These are phyloP conservation scores for Jacaranda mimosifolia DNA, from an alignment of 257 asterid species.

Conservation along the genomic window DNA sequence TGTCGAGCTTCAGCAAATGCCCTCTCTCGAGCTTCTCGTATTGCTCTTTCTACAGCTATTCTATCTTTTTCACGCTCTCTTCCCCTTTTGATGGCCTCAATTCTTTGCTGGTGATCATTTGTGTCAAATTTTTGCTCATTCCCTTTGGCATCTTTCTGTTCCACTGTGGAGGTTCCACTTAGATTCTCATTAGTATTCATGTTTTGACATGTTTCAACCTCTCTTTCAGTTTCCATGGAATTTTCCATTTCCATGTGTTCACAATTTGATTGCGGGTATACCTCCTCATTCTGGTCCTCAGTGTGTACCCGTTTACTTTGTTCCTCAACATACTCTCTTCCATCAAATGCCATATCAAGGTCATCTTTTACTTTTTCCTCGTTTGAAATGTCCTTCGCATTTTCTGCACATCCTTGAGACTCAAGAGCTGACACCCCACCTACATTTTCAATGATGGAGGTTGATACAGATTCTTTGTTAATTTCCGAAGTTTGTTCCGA, in stretches of 20 bases:
- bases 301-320: constrained; percentile 6
- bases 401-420: constrained; percentile 45
- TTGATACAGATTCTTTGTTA: constrained; percentile 47
- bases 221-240: constrained; percentile 48
- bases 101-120: constrained; percentile 52
- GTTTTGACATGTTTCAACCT: constrained; percentile 42
- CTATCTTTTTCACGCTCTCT: constrained; percentile 82
- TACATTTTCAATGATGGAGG: constrained; percentile 39
- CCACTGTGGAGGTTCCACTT: constrained; percentile 37
- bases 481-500: constrained; percentile 44
- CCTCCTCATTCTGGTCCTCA: constrained; percentile 31
- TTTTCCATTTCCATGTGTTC: constrained; percentile 42
- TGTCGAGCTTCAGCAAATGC: constrained; percentile 91
- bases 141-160: constrained; percentile 53
- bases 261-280: constrained; percentile 36
- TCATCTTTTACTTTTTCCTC: constrained; percentile 46
- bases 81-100: constrained; percentile 78
- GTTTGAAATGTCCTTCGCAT: constrained; percentile 36
- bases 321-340: constrained; percentile 39
- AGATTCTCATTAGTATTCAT: constrained; percentile 46
- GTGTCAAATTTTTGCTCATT: constrained; percentile 41
- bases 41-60: constrained; percentile 88
- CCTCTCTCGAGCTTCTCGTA: constrained; percentile 97
- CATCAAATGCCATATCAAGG: constrained; percentile 36
- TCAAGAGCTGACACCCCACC: constrained; percentile 44